Base-by-base conservation (phyloP, 2,329 filamentous ascomycete genomes). In the Botrytis elliptica region DNA sequence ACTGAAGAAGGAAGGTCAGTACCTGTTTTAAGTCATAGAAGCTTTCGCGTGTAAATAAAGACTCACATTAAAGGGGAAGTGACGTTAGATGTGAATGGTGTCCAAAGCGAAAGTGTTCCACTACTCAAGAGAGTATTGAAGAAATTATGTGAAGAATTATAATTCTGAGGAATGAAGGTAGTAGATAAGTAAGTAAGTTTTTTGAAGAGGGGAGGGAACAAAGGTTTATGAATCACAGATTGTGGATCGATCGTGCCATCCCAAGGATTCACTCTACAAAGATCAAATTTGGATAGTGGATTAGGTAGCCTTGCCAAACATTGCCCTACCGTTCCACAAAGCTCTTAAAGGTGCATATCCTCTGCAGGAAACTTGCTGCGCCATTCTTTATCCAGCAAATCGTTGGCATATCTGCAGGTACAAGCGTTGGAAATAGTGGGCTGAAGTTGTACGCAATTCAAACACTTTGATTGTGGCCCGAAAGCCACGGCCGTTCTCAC, bases 161-260 rank as follows among this genome's bases (percentile, higher is more conserved):
- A 22, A 42, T 55, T 57, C 18, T 7, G 22, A 67, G 40, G 36
- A 68, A 60, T 22, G 40, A 60, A 42, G 10, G 52, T n/a, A 55
- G 52, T 14, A 65, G 18, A 49, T 40, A 33, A 25, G 7, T 9
- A 25, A 59, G 4, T 25, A 3, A 44, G 20, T 8, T 12, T 22
- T 57, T 46, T 7, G 10, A 22, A 33, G 38, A 68, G 10, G 25
- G 25, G 55, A 29, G n/a, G n/a, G 29, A 40, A 33, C 14, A 25
- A 59, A 68, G 63, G 14, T 69, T 60, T 72, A 68, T 69, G 29
- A 72, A 72, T 29, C 42, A 68, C 22, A 68, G 29, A 67, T 38
- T 36, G 63, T 72, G 71, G 52, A 72, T 59, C 71, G 42, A 72
- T 59, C 71, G 16, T 44, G 18, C 55, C 52, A 69, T 46, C 52